Evolutionary conservation across 495 filamentous ascomycete species (phyloP), one percentile per base, ranked within the genome.

Genomic region (Chaetomidium leptoderma): DNA sequence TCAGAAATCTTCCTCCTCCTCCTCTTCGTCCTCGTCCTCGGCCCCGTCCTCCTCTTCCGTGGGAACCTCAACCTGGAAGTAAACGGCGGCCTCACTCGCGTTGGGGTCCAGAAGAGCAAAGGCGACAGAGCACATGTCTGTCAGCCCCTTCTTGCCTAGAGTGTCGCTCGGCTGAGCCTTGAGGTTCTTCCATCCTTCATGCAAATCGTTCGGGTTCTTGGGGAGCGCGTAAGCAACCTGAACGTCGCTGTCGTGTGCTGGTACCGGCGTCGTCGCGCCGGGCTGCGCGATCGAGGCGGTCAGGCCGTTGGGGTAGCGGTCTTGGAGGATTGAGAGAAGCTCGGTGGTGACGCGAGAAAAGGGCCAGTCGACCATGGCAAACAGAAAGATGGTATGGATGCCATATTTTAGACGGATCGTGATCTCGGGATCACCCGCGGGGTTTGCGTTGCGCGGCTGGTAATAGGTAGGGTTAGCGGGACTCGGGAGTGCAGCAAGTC

Each of bases 391-490:
- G 26, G 89, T 95, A 55, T 83, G 85, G 56, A 83, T 87, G 70
- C 87, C 83, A 71, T 87, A 77, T 64, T 95, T 96, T 70, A 95
- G 83, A 26, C 86, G 81, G 36, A 96, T 69, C 11, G 88, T 90
- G 72, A 82, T 76, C 29, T 82, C 76, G 17, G 69, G 60, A 51
- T 74, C 67, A 58, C 75, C 62, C 57, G 59, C 49, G 51, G 33
- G 21, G 16, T 54, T 53, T 16, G 44, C 42, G 42, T 50, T 50
- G 47, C 47, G 35, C 6, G 35, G 49, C 49, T 52, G 24, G 21
- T 17, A 4, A 30, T 1, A n/a, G n/a, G n/a, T n/a, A n/a, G 16
- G 35, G 50, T 53, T 24, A 39, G 52, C 27, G 35, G 40, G 37
- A 14, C 14, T 30, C 5, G 29, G 23, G 24, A 7, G 39, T 19